Evolutionary conservation across 2,329 filamentous ascomycete species (phyloP), one percentile per base, ranked within the genome.

Genomic region (Claviceps fusiformis): DNA sequence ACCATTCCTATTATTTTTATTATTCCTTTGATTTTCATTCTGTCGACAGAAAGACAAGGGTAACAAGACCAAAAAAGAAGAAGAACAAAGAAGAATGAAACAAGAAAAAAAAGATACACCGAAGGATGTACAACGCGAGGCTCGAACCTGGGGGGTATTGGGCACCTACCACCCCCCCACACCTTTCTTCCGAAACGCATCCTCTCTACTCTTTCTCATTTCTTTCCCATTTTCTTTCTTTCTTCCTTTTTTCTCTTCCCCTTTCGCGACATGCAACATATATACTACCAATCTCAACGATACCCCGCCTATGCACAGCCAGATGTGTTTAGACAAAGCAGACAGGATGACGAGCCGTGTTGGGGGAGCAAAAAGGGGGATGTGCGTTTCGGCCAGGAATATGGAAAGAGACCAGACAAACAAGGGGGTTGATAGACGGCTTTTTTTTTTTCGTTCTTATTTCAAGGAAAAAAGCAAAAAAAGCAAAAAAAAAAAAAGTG

Each of bases 251-350:
- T 10, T 13, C 3, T 10, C 11, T 7, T 27, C 33, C 47, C 41
- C 39, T 53, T 35, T 47, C 37, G 53, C 50, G 41, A n/a, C 29
- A 46, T 45, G 62, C 59, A 64, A 68, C 62, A 69, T 68, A 65
- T 68, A 66, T 67, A 69, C 65, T 47, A 62, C 64, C 68, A 62
- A 70, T 70, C 67, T 70, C 67, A 70, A 70, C 67, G 67, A 70
- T 69, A 70, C 67, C 67, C 67, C 66, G 66, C 62, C 58, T 61
- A 53, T 57, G 61, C 58, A 59, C 56, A 56, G 54, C 56, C 55
- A 54, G 43, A 55, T 52, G 55, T 54, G 39, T 44, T 53, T 54
- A 62, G 62, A 61, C 54, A 55, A 37, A 52, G 47, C 41, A 53
- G 19, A 53, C 54, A 51, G 48, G 51, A 49, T n/a, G 29, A 24